Base-by-base conservation (phyloP, 2,329 filamentous ascomycete species). In the Hypoxylon sp. region DNA sequence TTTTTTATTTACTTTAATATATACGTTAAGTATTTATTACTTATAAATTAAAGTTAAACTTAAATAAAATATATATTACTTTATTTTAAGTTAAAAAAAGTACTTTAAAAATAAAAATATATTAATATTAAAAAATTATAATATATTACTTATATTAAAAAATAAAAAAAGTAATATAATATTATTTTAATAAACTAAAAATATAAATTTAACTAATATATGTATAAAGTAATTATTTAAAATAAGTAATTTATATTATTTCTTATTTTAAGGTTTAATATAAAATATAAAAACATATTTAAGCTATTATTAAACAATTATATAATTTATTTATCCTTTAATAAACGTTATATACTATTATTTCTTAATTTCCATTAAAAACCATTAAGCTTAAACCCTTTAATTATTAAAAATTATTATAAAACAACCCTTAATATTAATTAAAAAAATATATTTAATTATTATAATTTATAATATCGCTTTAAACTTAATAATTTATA, bases 181-280 rank as follows among this genome's bases (percentile, higher is more conserved):
- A 19, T 44, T 44, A 44, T 44, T 19, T 44, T 19, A 19, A 44
- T 44, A 44, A 19, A 22, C 14, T 35, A 29, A 19, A 19, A 35
- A 48, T 37, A 33, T 37, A 24, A 31, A 35, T 48, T 37, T 17
- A 35, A 58, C 22, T 35, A 31, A 13, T 31, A 39, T 54, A 33
- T 54, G 42, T 11, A 33, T 17, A 19, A 2, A 2, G 17, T 44
- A 26, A 39, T 13, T 33, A 29, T 44, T 44, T 46, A 24, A 44
- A 19, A 57, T 57, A 46, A 57, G n/a, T n/a, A 24, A 54, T 22
- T 54, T 11, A 54, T 54, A 54, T 14, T 39, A 24, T 24, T 54
- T 39, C 13, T 54, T 24, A 54, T 5, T 24, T 39, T 42, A 13
- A 6, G 5, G 17, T 5, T 44, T 44, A 19, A 44, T 44, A 22